Percentiles rank a stretch among this genome's conserved stretches.
phyloP scores from a whole-genome alignment of 768 basidiomycete genomes.

The Arthromyces matolae region DNA sequence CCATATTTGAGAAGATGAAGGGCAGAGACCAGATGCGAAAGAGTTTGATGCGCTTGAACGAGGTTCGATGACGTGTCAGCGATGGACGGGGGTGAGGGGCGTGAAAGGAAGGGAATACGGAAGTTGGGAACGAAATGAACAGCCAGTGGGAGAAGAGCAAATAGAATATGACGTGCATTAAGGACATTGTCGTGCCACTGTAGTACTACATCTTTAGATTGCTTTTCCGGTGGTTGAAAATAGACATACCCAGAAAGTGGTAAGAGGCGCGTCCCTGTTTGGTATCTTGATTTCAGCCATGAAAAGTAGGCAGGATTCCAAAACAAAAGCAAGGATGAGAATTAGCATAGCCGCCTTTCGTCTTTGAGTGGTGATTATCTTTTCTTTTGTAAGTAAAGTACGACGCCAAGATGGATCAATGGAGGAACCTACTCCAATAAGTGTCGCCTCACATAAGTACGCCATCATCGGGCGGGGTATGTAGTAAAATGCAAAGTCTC shows the following conservation, averaged over 20 bases:
- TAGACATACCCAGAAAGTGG: constrained; percentile 29
- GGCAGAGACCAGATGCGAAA: constrained; percentile 38
- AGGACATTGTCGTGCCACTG: constrained; percentile 68
- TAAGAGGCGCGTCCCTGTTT: constrained; percentile 16
- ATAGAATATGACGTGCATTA: constrained; percentile 50
- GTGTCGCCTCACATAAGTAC: constrained; percentile 54
- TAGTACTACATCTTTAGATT: not conserved
- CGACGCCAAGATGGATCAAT: not conserved
- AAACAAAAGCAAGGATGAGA: constrained; percentile 44
- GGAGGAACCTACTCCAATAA: constrained; percentile 43
- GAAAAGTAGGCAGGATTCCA: constrained; percentile 52
- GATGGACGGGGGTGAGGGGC: constrained; percentile 23
- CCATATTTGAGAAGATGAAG: constrained; percentile 55
- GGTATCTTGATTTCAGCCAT: constrained; percentile 47
- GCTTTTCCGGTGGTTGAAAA: not conserved
- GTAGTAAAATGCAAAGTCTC: constrained; percentile 59
- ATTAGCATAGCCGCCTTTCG: constrained; percentile 43
- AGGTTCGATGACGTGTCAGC: constrained; percentile 15
- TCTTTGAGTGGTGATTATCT: constrained; percentile 24
- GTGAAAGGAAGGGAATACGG: constrained; percentile 26
- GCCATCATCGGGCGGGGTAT: constrained; percentile 51
- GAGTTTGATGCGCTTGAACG: constrained; percentile 29
- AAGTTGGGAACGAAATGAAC: constrained; percentile 41
- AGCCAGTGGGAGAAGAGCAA: constrained; percentile 53
- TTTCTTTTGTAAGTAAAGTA: constrained; percentile 18